Evolutionary conservation across 1,284 basidiomycete species (phyloP).

Genomic region (Cystobasidiaceae sp.): DNA sequence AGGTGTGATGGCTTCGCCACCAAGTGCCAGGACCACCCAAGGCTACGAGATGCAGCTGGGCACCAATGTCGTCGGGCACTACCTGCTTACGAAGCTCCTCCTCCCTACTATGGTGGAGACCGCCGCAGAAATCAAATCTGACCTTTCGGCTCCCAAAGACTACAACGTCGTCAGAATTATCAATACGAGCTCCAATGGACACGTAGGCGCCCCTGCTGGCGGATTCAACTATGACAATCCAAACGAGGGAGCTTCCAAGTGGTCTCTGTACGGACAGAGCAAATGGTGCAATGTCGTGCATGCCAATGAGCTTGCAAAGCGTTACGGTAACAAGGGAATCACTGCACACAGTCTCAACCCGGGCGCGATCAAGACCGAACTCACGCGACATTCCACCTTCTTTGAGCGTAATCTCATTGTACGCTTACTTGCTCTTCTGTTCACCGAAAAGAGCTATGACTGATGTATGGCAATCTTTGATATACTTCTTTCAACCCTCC

Average conservation of each 20-base stretch:
- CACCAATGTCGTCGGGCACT: constrained; percentile 30
- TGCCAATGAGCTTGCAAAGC: constrained; percentile 10
- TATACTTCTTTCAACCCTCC: no score
- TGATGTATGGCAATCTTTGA: no score
- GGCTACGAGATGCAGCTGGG: constrained; percentile 28
- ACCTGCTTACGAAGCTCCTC: constrained; percentile 18
- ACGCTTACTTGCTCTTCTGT: background rate
- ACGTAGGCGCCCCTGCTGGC: constrained; percentile 1
- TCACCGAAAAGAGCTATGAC: no score
- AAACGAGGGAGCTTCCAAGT: background rate
- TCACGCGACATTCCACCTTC: background rate
- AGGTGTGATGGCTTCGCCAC: constrained; percentile 29
- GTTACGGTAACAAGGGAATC: constrained; percentile 12
- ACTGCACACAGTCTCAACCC: background rate
- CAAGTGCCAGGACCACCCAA: constrained; percentile 4
- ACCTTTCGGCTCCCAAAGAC: background rate
- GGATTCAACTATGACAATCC: constrained; percentile 18
- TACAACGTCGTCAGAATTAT: constrained; percentile 19
- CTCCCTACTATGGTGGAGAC: constrained; percentile 8
- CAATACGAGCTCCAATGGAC: constrained; percentile 5
- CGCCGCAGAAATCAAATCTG: background rate
- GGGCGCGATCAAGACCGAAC: constrained; percentile 14
- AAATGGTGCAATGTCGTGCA: constrained; percentile 23
- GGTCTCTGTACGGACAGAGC: constrained; percentile 20
- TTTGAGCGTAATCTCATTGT: background rate